Conservation (phyloP, 495 filamentous ascomycete species). For the Hyphodiscus hymeniophilus region DNA sequence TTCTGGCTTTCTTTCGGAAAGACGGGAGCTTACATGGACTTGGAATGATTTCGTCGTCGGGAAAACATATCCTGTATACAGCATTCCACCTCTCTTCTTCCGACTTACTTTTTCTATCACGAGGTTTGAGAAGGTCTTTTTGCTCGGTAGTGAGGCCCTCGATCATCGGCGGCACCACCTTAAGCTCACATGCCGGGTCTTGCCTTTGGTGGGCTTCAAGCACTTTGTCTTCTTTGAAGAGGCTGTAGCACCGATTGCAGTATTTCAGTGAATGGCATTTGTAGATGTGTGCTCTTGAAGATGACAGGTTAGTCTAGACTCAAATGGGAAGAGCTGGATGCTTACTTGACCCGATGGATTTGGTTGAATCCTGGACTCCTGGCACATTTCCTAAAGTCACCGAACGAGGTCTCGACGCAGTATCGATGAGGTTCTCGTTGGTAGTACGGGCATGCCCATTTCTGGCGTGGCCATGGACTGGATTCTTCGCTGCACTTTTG, state of each 20-base stretch:
- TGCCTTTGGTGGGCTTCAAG: neutral
- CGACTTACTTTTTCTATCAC: constrained; percentile 2
- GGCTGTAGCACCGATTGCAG: constrained; percentile 1
- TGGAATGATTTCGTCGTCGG: neutral
- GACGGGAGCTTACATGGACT: constrained; percentile 1
- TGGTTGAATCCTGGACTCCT: constrained; percentile 3
- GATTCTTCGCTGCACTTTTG: neutral
- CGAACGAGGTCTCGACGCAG: neutral
- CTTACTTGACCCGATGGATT: constrained; percentile 1
- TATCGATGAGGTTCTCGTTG: constrained; percentile 7
- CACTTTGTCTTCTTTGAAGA: neutral
- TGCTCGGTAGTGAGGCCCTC: constrained; percentile 4
- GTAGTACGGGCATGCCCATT: constrained; percentile 7
- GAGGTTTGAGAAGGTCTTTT: constrained; percentile 2
- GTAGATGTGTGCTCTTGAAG: constrained; percentile 1
- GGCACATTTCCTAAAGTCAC: constrained; percentile 5
- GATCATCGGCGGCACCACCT: neutral
- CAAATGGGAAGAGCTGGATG: neutral
- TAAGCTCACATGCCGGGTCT: neutral
- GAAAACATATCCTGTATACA: constrained; percentile 9
- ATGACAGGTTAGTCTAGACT: neutral
- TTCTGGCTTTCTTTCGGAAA: neutral
- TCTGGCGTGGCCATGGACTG: neutral
- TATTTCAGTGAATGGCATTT: constrained; percentile 5
- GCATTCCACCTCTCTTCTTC: constrained; percentile 7